Base-by-base conservation (phyloP, 225 moss, liverwort and hornwort species). In the Marchantia polymorpha region DNA sequence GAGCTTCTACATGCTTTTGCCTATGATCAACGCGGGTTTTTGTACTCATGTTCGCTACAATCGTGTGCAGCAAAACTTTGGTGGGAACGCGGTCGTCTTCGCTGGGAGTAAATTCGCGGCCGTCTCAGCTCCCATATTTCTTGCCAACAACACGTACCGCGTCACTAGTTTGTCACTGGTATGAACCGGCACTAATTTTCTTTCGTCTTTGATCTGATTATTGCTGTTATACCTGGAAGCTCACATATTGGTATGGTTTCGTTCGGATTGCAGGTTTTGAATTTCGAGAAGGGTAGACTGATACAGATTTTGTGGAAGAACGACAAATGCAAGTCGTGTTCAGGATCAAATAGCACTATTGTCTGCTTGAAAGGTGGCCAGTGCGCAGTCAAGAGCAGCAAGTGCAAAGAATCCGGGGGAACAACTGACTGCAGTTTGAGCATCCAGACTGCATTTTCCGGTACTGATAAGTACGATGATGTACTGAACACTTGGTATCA, bases 131-230 rank as follows among this genome's bases (percentile, higher is more conserved):
- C 89, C 91, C 52, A 74, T 90, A 11, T 93, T 93, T 80, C 85
- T 91, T 77, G 93, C 93, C 1, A 88, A 89, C 80, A 74, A 81
- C 10, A 83, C 83, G 49, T 91, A 89, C 83, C 90, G 86, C 50
- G 91, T 93, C 77, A 91, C 89, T 74, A 93, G 93, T 69, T 81
- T 93, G 25, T 87, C 91, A 73, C 49, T 93, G 90, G 93, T 93
- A 93, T 23, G 14, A 39, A 25, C 14, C 14, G 12, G 11, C 64
- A 49, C 17, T 50, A n/a, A 10, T 25, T 15, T 51, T 2, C 6
- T 69, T 27, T 20, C 39, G 39, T 39, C 39, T 39, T 39, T 39
- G 39, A 39, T 39, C 39, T 39, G 39, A 39, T 39, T 2, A 3
- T 6, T 69, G 30, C 46, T 27, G 22, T n/a, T 17, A 1, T 65